Percentiles rank a stretch among this genome's conserved stretches.
Conservation (phyloP, 768 basidiomycete genomes). For the Boletus rubroflammeus region DNA sequence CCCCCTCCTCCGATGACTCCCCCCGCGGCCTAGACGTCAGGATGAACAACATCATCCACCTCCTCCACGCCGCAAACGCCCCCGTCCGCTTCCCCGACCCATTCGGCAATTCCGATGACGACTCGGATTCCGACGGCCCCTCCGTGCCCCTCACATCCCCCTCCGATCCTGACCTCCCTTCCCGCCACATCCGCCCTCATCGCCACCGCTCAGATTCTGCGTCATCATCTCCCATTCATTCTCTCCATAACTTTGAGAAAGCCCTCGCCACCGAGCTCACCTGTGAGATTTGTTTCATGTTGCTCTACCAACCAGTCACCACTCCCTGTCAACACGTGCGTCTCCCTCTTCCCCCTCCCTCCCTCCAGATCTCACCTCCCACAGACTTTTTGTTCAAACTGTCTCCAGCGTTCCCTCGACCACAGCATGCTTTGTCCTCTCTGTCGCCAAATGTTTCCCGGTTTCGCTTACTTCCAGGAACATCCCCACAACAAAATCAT, state of each 20-base stretch:
- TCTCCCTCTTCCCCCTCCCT: conserved; percentile 16
- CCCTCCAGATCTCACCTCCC: conserved; percentile 8
- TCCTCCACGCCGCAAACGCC: conserved; percentile 33
- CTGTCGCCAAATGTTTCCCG: conserved; percentile 77
- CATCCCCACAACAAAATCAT: conserved; percentile 72
- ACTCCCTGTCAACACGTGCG: conserved; percentile 93
- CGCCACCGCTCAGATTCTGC: conserved; percentile 28
- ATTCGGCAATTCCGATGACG: conserved; percentile 29
- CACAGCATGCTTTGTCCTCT: conserved; percentile 80
- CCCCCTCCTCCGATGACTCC: neutral
- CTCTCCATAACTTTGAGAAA: conserved; percentile 49
- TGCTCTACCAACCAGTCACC: conserved; percentile 84
- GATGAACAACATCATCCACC: conserved; percentile 50
- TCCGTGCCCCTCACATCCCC: conserved; percentile 8
- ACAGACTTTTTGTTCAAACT: conserved; percentile 88
- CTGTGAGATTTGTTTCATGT: conserved; percentile 88
- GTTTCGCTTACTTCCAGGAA: conserved; percentile 74
- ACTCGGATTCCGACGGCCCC: conserved; percentile 29
- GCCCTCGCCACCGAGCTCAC: conserved; percentile 65
- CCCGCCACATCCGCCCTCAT: conserved; percentile 28
- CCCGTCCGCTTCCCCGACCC: conserved; percentile 19
- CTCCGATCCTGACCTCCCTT: conserved; percentile 4
- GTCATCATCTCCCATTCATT: conserved; percentile 24
- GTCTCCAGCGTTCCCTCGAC: conserved; percentile 87
- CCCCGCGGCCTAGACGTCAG: conserved; percentile 47